Evolutionary conservation across 768 basidiomycete genomes (phyloP), one percentile per base, ranked within the genome.

Genomic region (Butyriboletus loyo): DNA sequence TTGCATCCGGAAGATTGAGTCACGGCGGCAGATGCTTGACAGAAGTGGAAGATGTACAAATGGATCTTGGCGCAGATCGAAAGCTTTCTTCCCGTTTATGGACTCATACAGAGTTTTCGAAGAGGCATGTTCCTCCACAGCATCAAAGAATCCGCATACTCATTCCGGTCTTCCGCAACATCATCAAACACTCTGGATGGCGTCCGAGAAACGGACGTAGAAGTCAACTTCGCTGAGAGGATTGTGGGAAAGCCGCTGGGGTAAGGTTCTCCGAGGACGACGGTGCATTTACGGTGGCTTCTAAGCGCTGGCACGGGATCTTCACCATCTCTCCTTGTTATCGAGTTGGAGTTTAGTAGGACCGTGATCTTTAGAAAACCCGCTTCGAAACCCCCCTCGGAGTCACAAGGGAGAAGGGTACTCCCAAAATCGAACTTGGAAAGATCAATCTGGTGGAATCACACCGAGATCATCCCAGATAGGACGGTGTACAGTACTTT

Each of bases 31-130:
- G 37, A 30, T 24, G 43, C 31, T 28, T 11, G 36, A 47, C 52
- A 34, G 50, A 52, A 42, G 50, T 35, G 14, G 30, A 27, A 50
- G 61, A 53, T 39, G 49, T 8, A 48, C 43, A 37, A 31, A 53
- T 15, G 19, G 52, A 54, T 64, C 62, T 57, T 50, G 53, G 38
- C 46, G 30, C 40, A 46, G 46, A 62, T 58, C 41, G 30, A 53
- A 49, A 22, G 14, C 28, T 5, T 19, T 36, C 17, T 40, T 30
- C 36, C 35, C 38, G 10, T 28, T 51, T 40, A 50, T 34, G 44
- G 24, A 37, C 24, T 31, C 17, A 10, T 34, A 19, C 28, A 41
- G 38, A n/a, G 24, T 13, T 30, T 38, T 31, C 34, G 24, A 58
- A 19, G 30, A 42, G 46, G 48, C 31, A 52, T 25, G 24, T 24